Conservation (phyloP, 1,284 basidiomycete genomes). For the Hemileia vastatrix region DNA sequence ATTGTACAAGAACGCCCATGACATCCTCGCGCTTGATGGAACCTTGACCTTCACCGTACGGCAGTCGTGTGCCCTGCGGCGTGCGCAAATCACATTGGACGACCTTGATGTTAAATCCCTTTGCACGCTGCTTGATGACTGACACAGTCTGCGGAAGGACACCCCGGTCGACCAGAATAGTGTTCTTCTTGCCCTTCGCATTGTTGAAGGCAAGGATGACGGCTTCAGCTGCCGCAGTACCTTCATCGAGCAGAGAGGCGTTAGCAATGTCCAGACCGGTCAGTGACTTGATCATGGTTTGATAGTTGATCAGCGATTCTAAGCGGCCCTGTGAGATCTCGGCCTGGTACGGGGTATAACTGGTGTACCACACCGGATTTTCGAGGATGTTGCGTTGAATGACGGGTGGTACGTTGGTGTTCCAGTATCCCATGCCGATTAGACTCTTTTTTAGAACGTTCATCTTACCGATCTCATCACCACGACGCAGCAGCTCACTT, state of each 20-base stretch:
- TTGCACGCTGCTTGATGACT: constrained; percentile 77
- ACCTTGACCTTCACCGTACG: constrained; percentile 46
- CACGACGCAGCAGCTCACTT: constrained; percentile 34
- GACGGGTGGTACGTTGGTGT: constrained; percentile 41
- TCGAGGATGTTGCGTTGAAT: constrained; percentile 42
- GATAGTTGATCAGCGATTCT: constrained; percentile 92
- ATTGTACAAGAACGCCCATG: constrained; percentile 76
- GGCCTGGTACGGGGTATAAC: constrained; percentile 52
- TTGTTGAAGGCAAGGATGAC: constrained; percentile 69
- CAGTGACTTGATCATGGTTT: constrained; percentile 89
- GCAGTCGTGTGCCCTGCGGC: constrained; percentile 24
- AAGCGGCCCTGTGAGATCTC: constrained; percentile 89
- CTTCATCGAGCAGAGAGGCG: constrained; percentile 63
- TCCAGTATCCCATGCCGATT: too few relatives aligned
- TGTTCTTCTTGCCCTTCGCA: constrained; percentile 60
- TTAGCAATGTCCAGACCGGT: constrained; percentile 92
- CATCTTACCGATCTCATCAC: constrained; percentile 33
- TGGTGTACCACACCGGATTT: too few relatives aligned
- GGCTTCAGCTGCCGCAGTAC: constrained; percentile 83
- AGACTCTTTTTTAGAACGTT: constrained; percentile 37
- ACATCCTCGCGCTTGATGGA: constrained; percentile 53
- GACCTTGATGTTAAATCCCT: constrained; percentile 76
- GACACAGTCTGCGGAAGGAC: constrained; percentile 77
- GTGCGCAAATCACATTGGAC: constrained; percentile 52
- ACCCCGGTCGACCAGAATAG: constrained; percentile 70